Base-by-base conservation (phyloP, 2,329 filamentous ascomycete genomes). In the Arthrobotrys musiformis region DNA sequence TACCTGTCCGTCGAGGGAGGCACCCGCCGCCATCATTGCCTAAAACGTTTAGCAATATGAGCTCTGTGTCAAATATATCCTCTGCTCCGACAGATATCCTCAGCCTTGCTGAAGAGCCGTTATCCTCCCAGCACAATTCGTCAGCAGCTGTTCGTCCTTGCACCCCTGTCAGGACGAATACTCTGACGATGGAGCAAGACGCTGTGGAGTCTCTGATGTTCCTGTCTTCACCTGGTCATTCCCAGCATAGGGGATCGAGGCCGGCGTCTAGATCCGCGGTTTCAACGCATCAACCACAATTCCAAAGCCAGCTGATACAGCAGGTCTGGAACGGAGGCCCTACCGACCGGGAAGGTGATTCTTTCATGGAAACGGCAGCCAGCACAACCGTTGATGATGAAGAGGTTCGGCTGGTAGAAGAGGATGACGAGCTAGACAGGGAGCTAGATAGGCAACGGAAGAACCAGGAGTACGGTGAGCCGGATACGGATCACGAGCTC, bases 131-230 rank as follows among this genome's bases (percentile, higher is more conserved):
- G 26, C 44, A 26, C n/a, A 54, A 30, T 35, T 62, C 70, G 15
- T 70, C 68, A n/a, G 22, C 30, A 26, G 58, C 72, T 15, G 64
- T 70, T 30, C 72, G 72, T 33, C 72, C 72, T 44, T 70, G 64
- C 42, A 76, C 72, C 15, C 72, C 72, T 7, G 72, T 76, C 6
- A 63, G 72, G 40, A 72, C 73, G 15, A 78, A 69, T 26, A 76
- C 67, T n/a, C 46, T 67, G 13, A 82, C 81, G 3, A 83, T 81
- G 62, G 92, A 95, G 81, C 91, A 93, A 81, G 92, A 94, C 81
- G 92, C 92, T 4, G 89, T 94, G 54, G 92, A 94, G 81, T 91
- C 91, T 0, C 84, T 95, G 24, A 85, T 94, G 26, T 93, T 94
- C 81, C 91, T 95, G 89, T 93, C 92, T 81, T 92, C 90, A 78